These are phyloP conservation scores for Tylopilus subfusipes DNA, from an alignment of 768 basidiomycete species.

Conservation along the genomic window DNA sequence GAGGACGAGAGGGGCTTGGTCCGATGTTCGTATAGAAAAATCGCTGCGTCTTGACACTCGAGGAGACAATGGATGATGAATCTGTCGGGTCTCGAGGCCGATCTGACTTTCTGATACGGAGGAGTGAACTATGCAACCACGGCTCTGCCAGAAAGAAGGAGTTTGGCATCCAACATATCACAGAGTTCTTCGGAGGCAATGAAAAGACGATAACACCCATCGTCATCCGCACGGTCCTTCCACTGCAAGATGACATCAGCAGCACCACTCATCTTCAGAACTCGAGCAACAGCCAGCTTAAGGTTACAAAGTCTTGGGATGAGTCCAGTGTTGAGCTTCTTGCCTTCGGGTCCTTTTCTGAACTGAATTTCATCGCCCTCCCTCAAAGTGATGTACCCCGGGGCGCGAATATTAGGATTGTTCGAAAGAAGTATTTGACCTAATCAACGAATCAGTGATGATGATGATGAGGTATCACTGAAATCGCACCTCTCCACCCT, in stretches of 20 bases:
- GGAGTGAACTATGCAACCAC: neutral
- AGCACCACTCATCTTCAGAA: slow-evolving; percentile 7
- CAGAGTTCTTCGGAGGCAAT: neutral
- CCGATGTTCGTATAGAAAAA: neutral
- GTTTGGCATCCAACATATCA: neutral
- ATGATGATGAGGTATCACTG: neutral
- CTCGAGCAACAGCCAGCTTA: slow-evolving; percentile 4
- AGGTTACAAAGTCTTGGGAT: neutral
- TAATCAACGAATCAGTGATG: neutral
- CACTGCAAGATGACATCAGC: slow-evolving; percentile 2
- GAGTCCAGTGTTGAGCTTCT: neutral
- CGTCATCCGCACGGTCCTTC: slow-evolving; percentile 1
- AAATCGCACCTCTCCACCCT: neutral
- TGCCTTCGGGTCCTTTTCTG: slow-evolving; percentile 1
- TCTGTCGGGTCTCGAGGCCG: too few relatives aligned
- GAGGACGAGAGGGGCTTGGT: neutral
- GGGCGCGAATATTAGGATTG: neutral
- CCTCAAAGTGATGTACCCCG: neutral
- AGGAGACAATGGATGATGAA: too few relatives aligned
- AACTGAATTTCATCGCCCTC: slow-evolving; percentile 5
- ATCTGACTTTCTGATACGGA: neutral
- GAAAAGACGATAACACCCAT: neutral
- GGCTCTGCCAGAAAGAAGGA: neutral
- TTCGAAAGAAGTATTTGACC: neutral
- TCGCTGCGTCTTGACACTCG: neutral